These are phyloP conservation scores for Xylaria polymorpha DNA, from an alignment of 2,329 filamentous ascomycete species.

Conservation along the genomic window DNA sequence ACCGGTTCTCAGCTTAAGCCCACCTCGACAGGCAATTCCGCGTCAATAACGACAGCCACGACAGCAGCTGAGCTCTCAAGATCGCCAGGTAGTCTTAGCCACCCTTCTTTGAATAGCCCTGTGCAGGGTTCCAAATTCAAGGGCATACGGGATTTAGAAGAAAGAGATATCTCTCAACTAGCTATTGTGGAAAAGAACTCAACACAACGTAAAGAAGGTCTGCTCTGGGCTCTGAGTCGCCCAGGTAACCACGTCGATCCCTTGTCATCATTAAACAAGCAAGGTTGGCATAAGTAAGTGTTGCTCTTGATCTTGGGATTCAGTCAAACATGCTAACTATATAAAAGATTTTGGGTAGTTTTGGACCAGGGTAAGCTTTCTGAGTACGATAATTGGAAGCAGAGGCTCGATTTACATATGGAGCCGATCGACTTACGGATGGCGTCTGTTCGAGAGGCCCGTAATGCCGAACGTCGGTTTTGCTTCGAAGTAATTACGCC, in stretches of 20 bases:
- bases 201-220: slow-evolving; percentile 87
- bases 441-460: slow-evolving; percentile 94
- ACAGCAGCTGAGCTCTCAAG: slow-evolving; percentile 62
- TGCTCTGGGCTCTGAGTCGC: slow-evolving; percentile 93
- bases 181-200: slow-evolving; percentile 67
- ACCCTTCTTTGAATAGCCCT: slow-evolving; percentile 62
- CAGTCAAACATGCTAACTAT: slow-evolving; percentile 31
- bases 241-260: slow-evolving; percentile 96
- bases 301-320: not conserved
- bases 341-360: slow-evolving; percentile 91
- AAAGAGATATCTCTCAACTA: slow-evolving; percentile 72
- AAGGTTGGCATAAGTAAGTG: slow-evolving; percentile 97
- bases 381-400: slow-evolving; percentile 99
- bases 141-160: slow-evolving; percentile 91
- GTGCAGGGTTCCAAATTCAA: slow-evolving; percentile 76
- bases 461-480: slow-evolving; percentile 93
- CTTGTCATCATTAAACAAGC: slow-evolving; percentile 92
- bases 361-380: slow-evolving; percentile 96
- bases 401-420: slow-evolving; percentile 95
- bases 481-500: slow-evolving; percentile 99
- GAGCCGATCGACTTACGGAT: slow-evolving; percentile 97
- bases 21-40: slow-evolving; percentile 59
- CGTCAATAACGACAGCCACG: slow-evolving; percentile 48
- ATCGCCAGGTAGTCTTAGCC: slow-evolving; percentile 66
- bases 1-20: slow-evolving; percentile 75